Conservation (phyloP, 2,329 filamentous ascomycete genomes). For the Neofusicoccum kwambonambiense region DNA sequence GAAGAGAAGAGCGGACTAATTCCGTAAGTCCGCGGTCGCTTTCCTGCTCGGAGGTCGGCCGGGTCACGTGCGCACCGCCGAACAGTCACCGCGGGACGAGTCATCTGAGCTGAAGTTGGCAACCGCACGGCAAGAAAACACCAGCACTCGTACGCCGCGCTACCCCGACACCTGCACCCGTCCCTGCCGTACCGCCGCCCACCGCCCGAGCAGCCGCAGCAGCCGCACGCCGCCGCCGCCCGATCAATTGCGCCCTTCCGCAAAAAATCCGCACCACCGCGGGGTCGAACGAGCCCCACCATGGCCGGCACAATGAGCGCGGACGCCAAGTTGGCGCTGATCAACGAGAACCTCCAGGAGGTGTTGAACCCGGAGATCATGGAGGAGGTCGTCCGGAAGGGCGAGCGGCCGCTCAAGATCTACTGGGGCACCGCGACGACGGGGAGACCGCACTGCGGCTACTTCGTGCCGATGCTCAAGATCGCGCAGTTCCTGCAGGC, state of each 20-base stretch:
- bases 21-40: not conserved
- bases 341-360: constrained; percentile 78
- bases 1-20: not conserved
- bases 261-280: not conserved
- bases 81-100: not conserved
- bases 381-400: constrained; percentile 65
- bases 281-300: constrained; percentile 13
- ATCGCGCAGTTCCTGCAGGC: constrained; percentile 84
- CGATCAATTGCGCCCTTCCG: not conserved
- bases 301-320: constrained; percentile 17
- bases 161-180: not conserved
- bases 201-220: not conserved
- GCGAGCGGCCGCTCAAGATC: constrained; percentile 69
- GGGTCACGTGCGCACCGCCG: constrained; percentile 2
- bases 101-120: not conserved
- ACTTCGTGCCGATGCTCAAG: constrained; percentile 86
- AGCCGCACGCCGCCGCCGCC: not conserved
- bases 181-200: not conserved
- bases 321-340: constrained; percentile 69
- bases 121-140: not conserved
- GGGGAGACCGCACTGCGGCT: constrained; percentile 83
- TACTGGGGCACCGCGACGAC: constrained; percentile 91
- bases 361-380: constrained; percentile 82
- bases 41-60: not conserved
- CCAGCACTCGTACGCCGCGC: not conserved